These are phyloP conservation scores for Aureobasidium lini DNA, from an alignment of 2,329 filamentous ascomycete species.

Conservation along the genomic window DNA sequence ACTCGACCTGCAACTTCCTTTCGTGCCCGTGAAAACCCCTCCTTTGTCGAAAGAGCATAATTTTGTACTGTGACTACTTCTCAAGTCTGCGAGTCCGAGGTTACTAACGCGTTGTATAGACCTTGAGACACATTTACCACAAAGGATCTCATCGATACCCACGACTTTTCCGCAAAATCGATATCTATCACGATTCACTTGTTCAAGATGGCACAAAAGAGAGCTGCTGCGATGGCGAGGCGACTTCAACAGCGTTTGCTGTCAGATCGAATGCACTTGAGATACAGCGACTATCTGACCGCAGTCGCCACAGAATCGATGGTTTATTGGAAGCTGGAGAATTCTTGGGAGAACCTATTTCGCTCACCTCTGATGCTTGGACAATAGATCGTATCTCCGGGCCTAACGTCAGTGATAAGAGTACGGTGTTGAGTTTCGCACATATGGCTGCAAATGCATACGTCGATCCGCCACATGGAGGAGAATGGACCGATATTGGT, in stretches of 20 bases:
- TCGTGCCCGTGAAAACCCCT: too few relatives aligned
- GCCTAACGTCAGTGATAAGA: conserved; percentile 73
- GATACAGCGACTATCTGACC: conserved; percentile 76
- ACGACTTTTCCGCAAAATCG: conserved; percentile 65
- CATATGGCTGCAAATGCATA: conserved; percentile 83
- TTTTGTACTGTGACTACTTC: too few relatives aligned
- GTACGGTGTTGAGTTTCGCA: conserved; percentile 72
- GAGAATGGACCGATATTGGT: conserved; percentile 74
- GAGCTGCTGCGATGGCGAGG: background rate
- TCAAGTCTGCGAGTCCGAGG: too few relatives aligned
- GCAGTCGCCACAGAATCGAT: conserved; percentile 68
- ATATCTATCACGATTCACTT: conserved; percentile 43
- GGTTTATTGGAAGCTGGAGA: conserved; percentile 55
- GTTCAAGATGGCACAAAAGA: background rate
- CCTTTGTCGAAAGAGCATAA: too few relatives aligned
- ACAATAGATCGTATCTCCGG: conserved; percentile 67
- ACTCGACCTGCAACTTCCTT: too few relatives aligned
- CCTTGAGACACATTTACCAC: conserved; percentile 83
- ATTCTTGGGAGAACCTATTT: conserved; percentile 52
- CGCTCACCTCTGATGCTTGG: conserved; percentile 70
- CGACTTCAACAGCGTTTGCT: conserved; percentile 31
- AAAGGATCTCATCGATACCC: conserved; percentile 78
- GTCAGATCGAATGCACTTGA: conserved; percentile 57
- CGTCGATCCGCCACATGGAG: conserved; percentile 60
- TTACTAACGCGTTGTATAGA: conserved; percentile 29